Evolutionary conservation across 2,329 filamentous ascomycete species (phyloP), one percentile per base, ranked within the genome.

Genomic region (Reticulascus tulasneorum): DNA sequence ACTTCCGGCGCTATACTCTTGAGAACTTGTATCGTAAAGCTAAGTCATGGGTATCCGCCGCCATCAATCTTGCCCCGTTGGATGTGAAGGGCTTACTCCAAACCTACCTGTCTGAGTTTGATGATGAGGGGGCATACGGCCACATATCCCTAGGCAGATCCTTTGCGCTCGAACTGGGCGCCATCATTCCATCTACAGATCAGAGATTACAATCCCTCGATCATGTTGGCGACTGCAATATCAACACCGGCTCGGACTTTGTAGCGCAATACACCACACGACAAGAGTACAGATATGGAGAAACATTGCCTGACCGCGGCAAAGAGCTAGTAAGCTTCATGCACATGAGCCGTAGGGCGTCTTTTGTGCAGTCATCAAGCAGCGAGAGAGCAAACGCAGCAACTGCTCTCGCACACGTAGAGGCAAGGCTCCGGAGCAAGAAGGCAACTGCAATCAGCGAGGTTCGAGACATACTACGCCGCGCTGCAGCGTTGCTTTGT

Each of bases 241-340:
- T 96, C 57, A 95, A 97, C 56, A 89, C 90, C 9, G 89, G 87
- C 1, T 97, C 93, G 3, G 91, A 97, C 56, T 95, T 98, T 51
- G 80, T 98, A 54, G 89, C 93, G 2, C 91, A 98, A 55, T 98
- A 98, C 58, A 97, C 91, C 4, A 94, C 89, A 18, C 84, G 93
- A 23, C 94, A 98, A 57, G 90, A 95, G 54, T 98, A 98, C 59
- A 82, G 90, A 38, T 91, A 91, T 54, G 80, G 88, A 9, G 88
- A 95, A 55, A 76, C 79, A 3, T 66, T 85, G 23, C 79, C 82
- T 2, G 81, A 84, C 40, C 77, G 82, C 42, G 79, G 82, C 40
- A 70, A 74, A 40, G 79, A 84, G 53, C 76, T 84, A 66, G 63
- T 84, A 33, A 73, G 71, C 29, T 73, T 76, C 39, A 75, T 80